Percentiles rank a stretch among this genome's conserved stretches.
phyloP scores from a whole-genome alignment of 352 stramenopile species.

The Blastocystis sp. region DNA sequence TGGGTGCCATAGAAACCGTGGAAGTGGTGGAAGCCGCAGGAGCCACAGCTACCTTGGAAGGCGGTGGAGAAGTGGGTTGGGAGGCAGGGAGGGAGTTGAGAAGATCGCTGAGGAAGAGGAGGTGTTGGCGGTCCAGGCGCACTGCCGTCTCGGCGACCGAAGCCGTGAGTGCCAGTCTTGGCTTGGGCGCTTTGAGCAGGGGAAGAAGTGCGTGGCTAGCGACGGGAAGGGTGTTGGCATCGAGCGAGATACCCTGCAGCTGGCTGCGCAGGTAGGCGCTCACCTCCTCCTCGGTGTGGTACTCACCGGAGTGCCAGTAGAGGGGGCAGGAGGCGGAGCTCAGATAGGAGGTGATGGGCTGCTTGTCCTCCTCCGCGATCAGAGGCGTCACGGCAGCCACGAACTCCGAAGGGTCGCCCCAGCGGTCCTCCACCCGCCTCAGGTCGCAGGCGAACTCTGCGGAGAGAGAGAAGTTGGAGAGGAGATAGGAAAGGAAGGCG shows the following conservation, averaged over 20 bases:
- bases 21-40: too few species aligned
- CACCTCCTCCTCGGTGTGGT: neutral
- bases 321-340: neutral
- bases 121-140: neutral
- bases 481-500: neutral
- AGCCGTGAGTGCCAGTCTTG: neutral
- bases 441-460: neutral
- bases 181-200: slow-evolving; percentile 4
- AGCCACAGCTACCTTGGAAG: too few species aligned
- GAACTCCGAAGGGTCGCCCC: neutral
- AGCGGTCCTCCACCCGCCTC: slow-evolving; percentile 1
- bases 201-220: neutral
- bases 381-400: neutral
- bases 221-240: neutral
- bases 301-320: neutral
- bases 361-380: neutral
- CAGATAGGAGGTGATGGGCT: neutral
- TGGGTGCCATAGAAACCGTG: neutral
- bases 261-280: neutral
- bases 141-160: neutral
- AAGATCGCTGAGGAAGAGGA: slow-evolving; percentile 22
- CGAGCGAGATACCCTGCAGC: neutral
- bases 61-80: neutral
- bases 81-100: neutral
- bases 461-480: neutral